Base-by-base conservation (phyloP, 352 stramenopile species). In the Pythium dissimile region DNA sequence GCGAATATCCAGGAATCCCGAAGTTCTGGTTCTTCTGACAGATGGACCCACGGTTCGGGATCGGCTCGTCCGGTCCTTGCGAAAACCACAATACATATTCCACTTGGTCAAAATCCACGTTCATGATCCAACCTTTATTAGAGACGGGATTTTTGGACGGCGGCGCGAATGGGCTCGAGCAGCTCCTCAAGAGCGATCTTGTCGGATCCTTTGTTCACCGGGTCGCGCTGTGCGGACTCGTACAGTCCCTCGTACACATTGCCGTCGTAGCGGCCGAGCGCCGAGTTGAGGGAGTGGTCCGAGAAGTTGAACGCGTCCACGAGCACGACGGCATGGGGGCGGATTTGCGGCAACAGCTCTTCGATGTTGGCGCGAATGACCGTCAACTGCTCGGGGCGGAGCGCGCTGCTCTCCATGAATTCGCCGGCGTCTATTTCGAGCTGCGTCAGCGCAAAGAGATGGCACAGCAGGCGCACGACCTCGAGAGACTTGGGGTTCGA, bases 221-320 rank as follows among this genome's bases (percentile, higher is more conserved):
- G 77, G 18, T 90, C 74, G 52, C 75, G 73, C 67, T 86, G 66
- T n/a, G 74, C 67, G 39, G 73, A 75, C 46, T 71, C 70, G 38
- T 82, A 86, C 48, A 89, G 52, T 51, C 77, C 76, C 39, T 88
- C 73, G 70, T 94, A 92, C 39, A 89, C 72, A 12, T 86, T 75
- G 18, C 82, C 84, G 49, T 92, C 78, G 44, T 77, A 85, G 51
- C 80, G 75, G 23, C 84, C 84, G 28, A 94, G 64, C 26, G 76
- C 76, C 65, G 81, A 88, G 74, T 92, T 92, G 35, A 94, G 55
- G 41, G 54, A 26, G 51, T 81, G 67, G 61, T 92, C 84, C 11
- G 78, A 86, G 59, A 92, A 90, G 63, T 91, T 86, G 66, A 89
- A 94, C 16, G 76, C 77, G 35, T 94, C 81, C 26, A 84, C 78